A percentile compares a stretch with the other conserved stretches of the same genome.
phyloP scores from a whole-genome alignment of 768 basidiomycete genomes.

The Cystobasidiopsis lactophilus region DNA sequence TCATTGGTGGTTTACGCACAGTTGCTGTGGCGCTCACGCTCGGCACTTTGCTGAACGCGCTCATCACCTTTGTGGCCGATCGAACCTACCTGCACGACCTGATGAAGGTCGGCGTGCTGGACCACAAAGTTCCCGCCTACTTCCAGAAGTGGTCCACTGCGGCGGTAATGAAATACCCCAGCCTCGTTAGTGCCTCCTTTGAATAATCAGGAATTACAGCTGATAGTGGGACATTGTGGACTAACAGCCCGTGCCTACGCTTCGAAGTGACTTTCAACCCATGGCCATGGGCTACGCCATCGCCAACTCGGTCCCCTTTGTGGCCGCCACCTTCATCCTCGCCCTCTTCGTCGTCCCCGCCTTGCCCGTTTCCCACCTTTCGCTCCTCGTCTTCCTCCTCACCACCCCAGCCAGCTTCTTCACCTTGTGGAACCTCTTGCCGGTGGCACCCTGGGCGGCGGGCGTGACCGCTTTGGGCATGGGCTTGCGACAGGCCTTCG shows the following conservation, averaged over 20 bases:
- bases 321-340: neutral
- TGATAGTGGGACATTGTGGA: neutral
- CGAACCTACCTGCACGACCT: slow-evolving; percentile 1
- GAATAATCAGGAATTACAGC: too few species aligned
- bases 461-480: neutral
- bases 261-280: neutral
- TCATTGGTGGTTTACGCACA: neutral
- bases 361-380: neutral
- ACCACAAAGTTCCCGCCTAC: slow-evolving; percentile 9
- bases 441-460: neutral
- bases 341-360: slow-evolving; percentile 2
- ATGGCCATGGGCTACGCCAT: neutral
- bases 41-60: slow-evolving; percentile 1
- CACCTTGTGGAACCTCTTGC: neutral
- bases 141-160: neutral
- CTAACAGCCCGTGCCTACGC: neutral
- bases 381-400: slow-evolving; percentile 3
- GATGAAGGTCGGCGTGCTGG: slow-evolving; percentile 6
- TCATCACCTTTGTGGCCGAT: slow-evolving; percentile 8
- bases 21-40: neutral
- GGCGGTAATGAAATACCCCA: too few species aligned
- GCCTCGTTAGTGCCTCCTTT: too few species aligned
- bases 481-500: neutral
- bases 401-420: neutral
- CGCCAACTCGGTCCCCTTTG: slow-evolving; percentile 1